Conservation (phyloP, 495 filamentous ascomycete genomes). For the Cercophora scortea region DNA sequence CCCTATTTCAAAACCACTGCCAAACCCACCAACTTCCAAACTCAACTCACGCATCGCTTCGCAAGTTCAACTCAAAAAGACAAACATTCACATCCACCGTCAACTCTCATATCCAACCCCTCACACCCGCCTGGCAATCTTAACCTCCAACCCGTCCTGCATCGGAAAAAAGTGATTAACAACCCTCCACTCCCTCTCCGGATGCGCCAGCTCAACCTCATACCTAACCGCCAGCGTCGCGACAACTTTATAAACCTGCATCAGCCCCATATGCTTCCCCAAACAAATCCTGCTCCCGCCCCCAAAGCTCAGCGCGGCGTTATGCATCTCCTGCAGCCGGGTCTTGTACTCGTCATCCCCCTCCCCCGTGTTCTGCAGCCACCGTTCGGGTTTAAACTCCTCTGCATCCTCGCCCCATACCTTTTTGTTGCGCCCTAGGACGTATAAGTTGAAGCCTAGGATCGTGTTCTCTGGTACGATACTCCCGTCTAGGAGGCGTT, state of each 20-base stretch:
- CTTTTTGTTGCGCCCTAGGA: constrained; percentile 25
- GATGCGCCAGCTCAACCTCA: constrained; percentile 25
- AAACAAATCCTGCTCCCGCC: constrained; percentile 31
- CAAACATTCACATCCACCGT: background rate
- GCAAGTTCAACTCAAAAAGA: too few species aligned
- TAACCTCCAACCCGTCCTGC: constrained; percentile 16
- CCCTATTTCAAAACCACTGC: too few species aligned
- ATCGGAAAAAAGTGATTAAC: constrained; percentile 31
- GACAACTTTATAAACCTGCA: constrained; percentile 39
- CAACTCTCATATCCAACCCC: background rate
- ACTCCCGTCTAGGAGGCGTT: constrained; percentile 21
- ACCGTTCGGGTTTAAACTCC: constrained; percentile 44
- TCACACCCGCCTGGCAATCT: constrained; percentile 1
- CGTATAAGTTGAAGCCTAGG: constrained; percentile 37
- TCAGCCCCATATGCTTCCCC: constrained; percentile 32
- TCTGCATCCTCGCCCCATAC: constrained; percentile 43
- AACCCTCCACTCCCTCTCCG: constrained; percentile 26
- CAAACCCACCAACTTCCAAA: too few species aligned
- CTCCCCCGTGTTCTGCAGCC: constrained; percentile 25
- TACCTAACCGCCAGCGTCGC: constrained; percentile 25
- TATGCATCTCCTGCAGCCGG: constrained; percentile 22
- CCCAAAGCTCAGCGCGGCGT: constrained; percentile 32
- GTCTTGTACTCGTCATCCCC: constrained; percentile 14
- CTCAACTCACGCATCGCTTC: too few species aligned
- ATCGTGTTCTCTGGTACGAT: constrained; percentile 23